These are phyloP conservation scores for Psilocybe cubensis DNA, from an alignment of 768 basidiomycete genomes.

Conservation along the genomic window DNA sequence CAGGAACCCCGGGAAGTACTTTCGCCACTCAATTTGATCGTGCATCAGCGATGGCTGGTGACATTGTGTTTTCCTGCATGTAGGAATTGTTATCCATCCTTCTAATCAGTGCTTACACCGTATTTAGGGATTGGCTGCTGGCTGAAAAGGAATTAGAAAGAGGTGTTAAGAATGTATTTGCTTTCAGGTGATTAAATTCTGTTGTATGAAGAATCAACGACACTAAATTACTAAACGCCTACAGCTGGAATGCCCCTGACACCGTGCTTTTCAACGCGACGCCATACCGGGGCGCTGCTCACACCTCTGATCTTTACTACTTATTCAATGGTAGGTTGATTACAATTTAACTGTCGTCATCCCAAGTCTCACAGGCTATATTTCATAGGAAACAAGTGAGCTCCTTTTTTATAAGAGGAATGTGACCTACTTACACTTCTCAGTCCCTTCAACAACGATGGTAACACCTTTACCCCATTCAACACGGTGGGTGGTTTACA, in stretches of 20 bases:
- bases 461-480: constrained; percentile 38
- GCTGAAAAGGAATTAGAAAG: constrained; percentile 33
- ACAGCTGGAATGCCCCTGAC: constrained; percentile 50
- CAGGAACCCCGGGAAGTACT: constrained; percentile 34
- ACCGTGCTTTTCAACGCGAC: constrained; percentile 37
- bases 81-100: constrained; percentile 18
- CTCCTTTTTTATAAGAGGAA: neutral
- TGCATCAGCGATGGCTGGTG: constrained; percentile 43
- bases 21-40: constrained; percentile 44
- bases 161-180: constrained; percentile 35
- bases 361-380: neutral
- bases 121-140: constrained; percentile 43
- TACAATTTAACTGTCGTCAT: neutral
- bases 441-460: constrained; percentile 34
- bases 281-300: constrained; percentile 43
- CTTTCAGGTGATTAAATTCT: constrained; percentile 31
- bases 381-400: constrained; percentile 32
- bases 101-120: neutral
- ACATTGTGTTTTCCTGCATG: constrained; percentile 49
- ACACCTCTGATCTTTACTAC: constrained; percentile 47
- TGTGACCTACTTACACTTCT: neutral
- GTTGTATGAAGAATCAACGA: too few species aligned
- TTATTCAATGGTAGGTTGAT: constrained; percentile 40
- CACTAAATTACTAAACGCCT: too few species aligned
- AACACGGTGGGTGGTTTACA: constrained; percentile 30